Evolutionary conservation across 2,329 filamentous ascomycete species (phyloP), one percentile per base, ranked within the genome.

Genomic region (Botryotinia narcissicola): DNA sequence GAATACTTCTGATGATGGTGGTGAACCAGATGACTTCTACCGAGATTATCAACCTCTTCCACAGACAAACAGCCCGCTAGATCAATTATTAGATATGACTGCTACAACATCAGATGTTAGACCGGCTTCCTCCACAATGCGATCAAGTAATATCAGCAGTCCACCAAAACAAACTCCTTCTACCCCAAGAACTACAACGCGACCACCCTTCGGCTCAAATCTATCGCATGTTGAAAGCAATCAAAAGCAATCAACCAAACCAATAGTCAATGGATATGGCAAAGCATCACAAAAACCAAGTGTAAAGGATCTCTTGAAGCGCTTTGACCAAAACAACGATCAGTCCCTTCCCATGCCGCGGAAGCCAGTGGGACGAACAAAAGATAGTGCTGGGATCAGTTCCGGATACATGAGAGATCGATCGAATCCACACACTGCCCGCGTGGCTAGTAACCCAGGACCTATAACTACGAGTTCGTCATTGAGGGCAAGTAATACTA

Each of bases 251-350:
- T 74, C 70, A 63, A 76, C 76, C 22, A 81, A 78, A 51, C 73
- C 78, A 9, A 75, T 74, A 16, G 70, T 77, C 42, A 80, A 80
- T 71, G 78, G 77, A 44, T 73, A 74, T 35, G 57, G 75, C 2
- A 77, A 75, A 37, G 60, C 76, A 44, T 20, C 57, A 46, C 74
- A 75, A 32, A 76, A 79, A 70, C 86, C 90, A n/a, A 95, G 91
- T 74, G 92, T 96, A 77, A 93, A 91, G 83, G 93, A 96, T 80
- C 85, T 96, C 75, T 90, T 93, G 79, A 93, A 91, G 82, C 90
- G 88, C 72, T 96, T 95, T 83, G 92, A 95, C 81, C 89, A 91
- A 79, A 89, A 86, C 77, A 84, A 78, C 71, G 77, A 78, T 42
- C 48, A 84, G 79, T 51, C 84, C 84, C 74, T 78, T 83, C 67